Evolutionary conservation across 1,284 basidiomycete species (phyloP).

Genomic region (Limonomyces culmigenus): DNA sequence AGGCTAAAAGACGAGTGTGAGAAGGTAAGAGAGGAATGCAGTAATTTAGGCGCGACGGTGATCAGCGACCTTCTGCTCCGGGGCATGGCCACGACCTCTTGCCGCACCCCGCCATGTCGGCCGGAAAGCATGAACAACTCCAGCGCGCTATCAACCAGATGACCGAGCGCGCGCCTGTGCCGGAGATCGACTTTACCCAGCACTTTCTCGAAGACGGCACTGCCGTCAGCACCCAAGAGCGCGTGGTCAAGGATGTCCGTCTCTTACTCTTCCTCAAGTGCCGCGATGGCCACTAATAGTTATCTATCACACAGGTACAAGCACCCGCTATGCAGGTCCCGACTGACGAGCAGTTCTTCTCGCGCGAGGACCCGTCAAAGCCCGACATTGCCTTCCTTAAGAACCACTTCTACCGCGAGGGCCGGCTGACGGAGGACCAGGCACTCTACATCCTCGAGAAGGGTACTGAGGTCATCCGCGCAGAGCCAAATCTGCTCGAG

Average conservation of each 20-base stretch:
- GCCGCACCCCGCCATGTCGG: too few species aligned
- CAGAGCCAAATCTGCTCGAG: slow-evolving; percentile 74
- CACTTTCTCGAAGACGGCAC: slow-evolving; percentile 82
- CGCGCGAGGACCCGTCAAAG: slow-evolving; percentile 66
- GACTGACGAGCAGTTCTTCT: slow-evolving; percentile 88
- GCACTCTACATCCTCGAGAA: slow-evolving; percentile 77
- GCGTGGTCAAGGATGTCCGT: slow-evolving; percentile 70
- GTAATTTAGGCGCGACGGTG: too few species aligned
- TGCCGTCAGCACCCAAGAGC: slow-evolving; percentile 72
- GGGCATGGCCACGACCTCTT: too few species aligned
- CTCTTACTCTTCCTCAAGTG: too few species aligned
- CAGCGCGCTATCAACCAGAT: slow-evolving; percentile 65
- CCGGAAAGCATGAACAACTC: slow-evolving; percentile 36
- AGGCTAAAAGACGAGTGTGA: too few species aligned
- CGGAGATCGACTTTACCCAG: slow-evolving; percentile 76
- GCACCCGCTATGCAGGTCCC: slow-evolving; percentile 88
- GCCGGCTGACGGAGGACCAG: slow-evolving; percentile 80
- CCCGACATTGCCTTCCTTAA: slow-evolving; percentile 94
- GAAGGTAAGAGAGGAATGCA: too few species aligned
- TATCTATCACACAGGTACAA: slow-evolving; percentile 82
- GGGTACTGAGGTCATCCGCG: slow-evolving; percentile 56
- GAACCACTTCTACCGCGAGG: slow-evolving; percentile 98
- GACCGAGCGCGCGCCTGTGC: slow-evolving; percentile 40
- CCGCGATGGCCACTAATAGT: too few species aligned
- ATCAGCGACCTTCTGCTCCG: too few species aligned